A percentile compares a stretch with the other conserved stretches of the same genome.
These are phyloP conservation scores for Vitis rotundifolia DNA, from an alignment of 164 flowering plant species.

Conservation along the genomic window DNA sequence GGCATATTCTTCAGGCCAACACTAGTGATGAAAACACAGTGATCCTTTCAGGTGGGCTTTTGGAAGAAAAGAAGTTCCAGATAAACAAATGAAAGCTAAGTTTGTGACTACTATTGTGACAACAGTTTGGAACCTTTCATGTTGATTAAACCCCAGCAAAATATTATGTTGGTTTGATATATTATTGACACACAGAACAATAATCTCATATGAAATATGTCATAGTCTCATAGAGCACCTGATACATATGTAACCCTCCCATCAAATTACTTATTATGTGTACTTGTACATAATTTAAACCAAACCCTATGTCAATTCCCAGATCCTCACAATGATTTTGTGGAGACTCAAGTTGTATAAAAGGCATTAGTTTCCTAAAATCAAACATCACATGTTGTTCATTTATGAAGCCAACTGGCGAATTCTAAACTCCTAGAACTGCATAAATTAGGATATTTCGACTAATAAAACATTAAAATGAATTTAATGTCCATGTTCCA, in stretches of 20 bases:
- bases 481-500: not conserved
- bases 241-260: no score
- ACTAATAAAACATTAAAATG: not conserved
- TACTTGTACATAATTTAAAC: not conserved
- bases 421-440: no score
- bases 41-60: slow-evolving; percentile 17
- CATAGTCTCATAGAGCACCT: no score
- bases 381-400: no score
- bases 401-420: no score
- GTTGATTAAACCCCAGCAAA: slow-evolving; percentile 2
- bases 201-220: not conserved
- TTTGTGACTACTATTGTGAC: slow-evolving; percentile 19
- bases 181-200: not conserved
- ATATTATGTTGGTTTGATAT: not conserved
- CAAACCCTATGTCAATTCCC: slow-evolving; percentile 9
- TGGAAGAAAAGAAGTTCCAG: slow-evolving; percentile 11
- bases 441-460: no score
- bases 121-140: slow-evolving; percentile 9
- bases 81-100: slow-evolving; percentile 30
- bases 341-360: not conserved
- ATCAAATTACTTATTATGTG: no score
- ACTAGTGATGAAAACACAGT: slow-evolving; percentile 2
- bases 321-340: slow-evolving; percentile 3
- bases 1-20: slow-evolving; percentile 3
- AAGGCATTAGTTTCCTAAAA: no score